These are phyloP conservation scores for Heterobasidion occidentale DNA, from an alignment of 1,284 basidiomycete species.

Conservation along the genomic window DNA sequence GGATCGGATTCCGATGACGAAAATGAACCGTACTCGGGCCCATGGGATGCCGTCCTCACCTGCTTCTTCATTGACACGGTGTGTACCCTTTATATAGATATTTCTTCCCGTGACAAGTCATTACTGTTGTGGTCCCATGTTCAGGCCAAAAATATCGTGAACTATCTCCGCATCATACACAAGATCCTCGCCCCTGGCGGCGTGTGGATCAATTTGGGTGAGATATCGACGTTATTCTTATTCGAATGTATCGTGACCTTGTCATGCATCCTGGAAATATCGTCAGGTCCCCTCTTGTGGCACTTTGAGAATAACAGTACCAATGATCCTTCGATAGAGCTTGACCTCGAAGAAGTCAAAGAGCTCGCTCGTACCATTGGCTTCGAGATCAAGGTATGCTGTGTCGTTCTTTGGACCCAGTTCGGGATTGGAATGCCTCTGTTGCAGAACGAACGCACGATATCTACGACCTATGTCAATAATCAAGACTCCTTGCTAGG, in stretches of 20 bases:
- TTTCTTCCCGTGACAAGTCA: conserved; percentile 26
- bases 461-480: conserved; percentile 84
- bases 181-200: conserved; percentile 75
- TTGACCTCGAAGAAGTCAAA: conserved; percentile 86
- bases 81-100: conserved; percentile 15
- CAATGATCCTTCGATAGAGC: conserved; percentile 79
- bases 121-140: background rate
- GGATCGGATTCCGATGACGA: conserved; percentile 35
- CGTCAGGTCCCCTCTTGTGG: conserved; percentile 78
- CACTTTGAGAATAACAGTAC: conserved; percentile 29
- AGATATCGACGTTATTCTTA: conserved; percentile 1
- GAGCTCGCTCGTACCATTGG: conserved; percentile 69
- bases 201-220: conserved; percentile 87
- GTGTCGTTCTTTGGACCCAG: background rate
- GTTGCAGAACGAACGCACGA: conserved; percentile 66
- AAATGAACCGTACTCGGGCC: conserved; percentile 48
- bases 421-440: background rate
- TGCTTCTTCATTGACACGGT: conserved; percentile 99
- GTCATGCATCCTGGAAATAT: no score
- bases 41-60: conserved; percentile 86
- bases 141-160: conserved; percentile 88
- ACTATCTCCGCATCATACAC: conserved; percentile 81
- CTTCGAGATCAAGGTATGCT: conserved; percentile 72
- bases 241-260: background rate
- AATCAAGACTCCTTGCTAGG: conserved; percentile 81